Evolutionary conservation across 352 stramenopile genomes (phyloP).

Genomic region (Globisporangium nagaii): DNA sequence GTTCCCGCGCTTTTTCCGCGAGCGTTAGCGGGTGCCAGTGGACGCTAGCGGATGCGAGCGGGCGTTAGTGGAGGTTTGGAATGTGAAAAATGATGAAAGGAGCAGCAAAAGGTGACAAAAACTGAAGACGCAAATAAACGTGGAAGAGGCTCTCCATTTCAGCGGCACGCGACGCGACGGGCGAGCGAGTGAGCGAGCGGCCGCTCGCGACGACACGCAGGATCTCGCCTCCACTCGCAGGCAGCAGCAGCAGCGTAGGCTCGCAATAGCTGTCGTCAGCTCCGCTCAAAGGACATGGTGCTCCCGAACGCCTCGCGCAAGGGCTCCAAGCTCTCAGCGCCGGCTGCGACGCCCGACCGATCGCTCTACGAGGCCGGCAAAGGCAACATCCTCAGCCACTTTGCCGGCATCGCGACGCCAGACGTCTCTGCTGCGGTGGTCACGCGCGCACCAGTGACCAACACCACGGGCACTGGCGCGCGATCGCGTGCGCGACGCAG

Average conservation of each 20-base stretch:
- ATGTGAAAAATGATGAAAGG: no score
- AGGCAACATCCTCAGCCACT: constrained; percentile 57
- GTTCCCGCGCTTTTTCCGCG: constrained; percentile 13
- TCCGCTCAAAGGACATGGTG: constrained; percentile 2
- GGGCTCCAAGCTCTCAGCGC: background rate
- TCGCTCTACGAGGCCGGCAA: constrained; percentile 46
- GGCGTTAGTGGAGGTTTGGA: background rate
- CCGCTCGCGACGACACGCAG: background rate
- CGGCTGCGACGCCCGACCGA: constrained; percentile 7
- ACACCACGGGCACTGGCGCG: background rate
- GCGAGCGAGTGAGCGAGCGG: background rate
- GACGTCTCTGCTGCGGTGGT: constrained; percentile 3
- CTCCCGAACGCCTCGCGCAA: constrained; percentile 10
- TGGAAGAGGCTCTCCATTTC: background rate
- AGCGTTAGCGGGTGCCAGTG: background rate
- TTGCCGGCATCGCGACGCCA: constrained; percentile 43
- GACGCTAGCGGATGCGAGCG: background rate
- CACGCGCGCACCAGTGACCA: background rate
- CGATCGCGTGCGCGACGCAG: constrained; percentile 6
- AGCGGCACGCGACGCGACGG: background rate
- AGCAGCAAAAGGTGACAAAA: background rate
- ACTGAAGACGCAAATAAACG: background rate
- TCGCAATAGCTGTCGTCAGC: background rate
- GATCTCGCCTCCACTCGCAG: background rate
- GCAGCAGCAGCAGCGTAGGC: background rate